phyloP scores from a whole-genome alignment of 116 monocot genomes.

The Cymodocea nodosa region DNA sequence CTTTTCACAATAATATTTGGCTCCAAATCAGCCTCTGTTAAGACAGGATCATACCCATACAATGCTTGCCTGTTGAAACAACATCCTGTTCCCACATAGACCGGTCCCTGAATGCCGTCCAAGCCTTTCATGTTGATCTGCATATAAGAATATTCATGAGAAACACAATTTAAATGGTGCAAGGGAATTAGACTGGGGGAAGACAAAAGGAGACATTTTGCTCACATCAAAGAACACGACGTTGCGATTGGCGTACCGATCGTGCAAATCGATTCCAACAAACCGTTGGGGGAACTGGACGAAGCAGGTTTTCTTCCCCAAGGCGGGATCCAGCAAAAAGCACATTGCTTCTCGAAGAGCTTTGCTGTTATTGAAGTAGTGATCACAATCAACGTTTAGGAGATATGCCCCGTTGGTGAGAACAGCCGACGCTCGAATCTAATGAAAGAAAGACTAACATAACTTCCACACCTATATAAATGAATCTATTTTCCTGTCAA shows the following conservation, averaged over 20 bases:
- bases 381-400: conserved; percentile 69
- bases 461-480: background rate
- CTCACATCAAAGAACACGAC: conserved; percentile 73
- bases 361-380: conserved; percentile 69
- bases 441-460: background rate
- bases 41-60: conserved; percentile 84
- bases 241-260: conserved; percentile 62
- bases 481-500: background rate
- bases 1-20: too few relatives aligned
- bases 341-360: conserved; percentile 72
- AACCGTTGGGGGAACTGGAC: conserved; percentile 87
- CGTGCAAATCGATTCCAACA: conserved; percentile 68
- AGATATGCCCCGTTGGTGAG: too few relatives aligned
- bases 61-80: conserved; percentile 86
- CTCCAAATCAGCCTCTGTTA: too few relatives aligned
- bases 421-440: conserved; percentile 51
- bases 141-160: conserved; percentile 69
- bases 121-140: too few relatives aligned
- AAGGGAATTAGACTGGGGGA: conserved; percentile 1
- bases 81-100: conserved; percentile 84
- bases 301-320: conserved; percentile 52
- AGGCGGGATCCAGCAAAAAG: conserved; percentile 56
- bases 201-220: background rate
- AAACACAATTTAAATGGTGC: too few relatives aligned
- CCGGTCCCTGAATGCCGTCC: conserved; percentile 92